phyloP scores from a whole-genome alignment of 2,329 filamentous ascomycete species.

The Alternaria metachromatica region DNA sequence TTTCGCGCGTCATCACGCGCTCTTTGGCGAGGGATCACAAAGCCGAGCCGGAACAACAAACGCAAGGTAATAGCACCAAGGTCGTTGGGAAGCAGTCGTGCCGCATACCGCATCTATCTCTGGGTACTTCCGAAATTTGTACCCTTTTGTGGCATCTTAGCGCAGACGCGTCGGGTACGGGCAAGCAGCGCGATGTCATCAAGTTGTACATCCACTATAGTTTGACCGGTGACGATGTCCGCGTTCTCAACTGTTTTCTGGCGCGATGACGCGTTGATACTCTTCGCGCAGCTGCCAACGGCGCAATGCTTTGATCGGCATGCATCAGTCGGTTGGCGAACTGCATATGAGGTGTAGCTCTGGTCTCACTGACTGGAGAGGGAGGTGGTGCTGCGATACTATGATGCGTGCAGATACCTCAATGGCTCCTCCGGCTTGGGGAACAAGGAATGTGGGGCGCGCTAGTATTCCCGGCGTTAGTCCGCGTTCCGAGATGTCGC shows the following conservation, averaged over 20 bases:
- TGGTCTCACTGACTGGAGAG: not conserved
- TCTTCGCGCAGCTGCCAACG: not conserved
- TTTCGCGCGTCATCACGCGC: conserved; percentile 1
- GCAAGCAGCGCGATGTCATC: not conserved
- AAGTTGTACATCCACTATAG: not conserved
- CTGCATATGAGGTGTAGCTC: not conserved
- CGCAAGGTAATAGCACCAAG: not conserved
- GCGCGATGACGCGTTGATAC: not conserved
- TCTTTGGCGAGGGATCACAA: not conserved
- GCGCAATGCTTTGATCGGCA: not conserved
- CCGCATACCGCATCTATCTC: not conserved
- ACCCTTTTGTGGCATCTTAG: not conserved
- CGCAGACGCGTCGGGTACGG: not conserved
- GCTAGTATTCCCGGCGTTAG: conserved; percentile 4
- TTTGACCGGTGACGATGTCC: not conserved
- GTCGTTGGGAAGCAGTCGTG: not conserved
- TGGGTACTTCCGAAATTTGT: not conserved
- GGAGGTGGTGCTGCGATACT: not conserved
- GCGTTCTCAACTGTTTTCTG: not conserved
- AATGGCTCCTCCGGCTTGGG: not conserved
- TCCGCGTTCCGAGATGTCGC: not conserved
- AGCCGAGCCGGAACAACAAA: not conserved
- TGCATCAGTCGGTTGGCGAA: not conserved
- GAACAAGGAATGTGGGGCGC: not conserved
- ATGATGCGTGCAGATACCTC: not conserved